Evolutionary conservation across 2,329 filamentous ascomycete species (phyloP), one percentile per base, ranked within the genome.

Genomic region (Clonostachys sp.): DNA sequence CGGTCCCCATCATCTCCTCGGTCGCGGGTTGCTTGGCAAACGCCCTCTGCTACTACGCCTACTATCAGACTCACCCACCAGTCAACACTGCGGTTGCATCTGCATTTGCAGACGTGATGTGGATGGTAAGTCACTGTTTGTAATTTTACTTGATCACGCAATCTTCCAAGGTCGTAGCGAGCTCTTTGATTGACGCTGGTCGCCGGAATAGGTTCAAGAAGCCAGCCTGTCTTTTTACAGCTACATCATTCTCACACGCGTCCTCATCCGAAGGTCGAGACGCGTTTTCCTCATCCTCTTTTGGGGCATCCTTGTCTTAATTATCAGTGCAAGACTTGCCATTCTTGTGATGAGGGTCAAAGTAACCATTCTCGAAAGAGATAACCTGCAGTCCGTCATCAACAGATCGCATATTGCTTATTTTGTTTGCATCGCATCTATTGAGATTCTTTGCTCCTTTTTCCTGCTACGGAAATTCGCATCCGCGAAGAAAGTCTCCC

Each of bases 281-380:
- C 59, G 66, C 3, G 62, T 75, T 5, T 81, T 80, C 49, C 67
- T 74, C 38, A 59, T 60, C 5, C 69, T 84, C 5, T 78, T 84
- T 53, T 84, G 80, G 51, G 74, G 72, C 5, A 78, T 84, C 51
- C 63, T 84, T 35, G 63, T 73, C 2, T 64, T 79, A 10, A 77
- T 82, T 36, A 58, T 64, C 3, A 61, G 72, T 0, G 71, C 83
- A 38, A 74, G 80, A 42, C 55, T 73, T 10, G 51, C 57, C 13
- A 71, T 73, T 39, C 56, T 64, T 12, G 53, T 59, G 5, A 54
- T 57, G 2, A 56, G 70, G 24, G 55, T 61, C 4, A 54, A 52
- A 7, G 58, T 58, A 36, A 30, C 24, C 24, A 30, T 30, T 30
- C 24, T 30, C 62, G 71, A 9, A 6, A 30, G 24, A 30, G 24